These are phyloP conservation scores for Phytopythium sindhum DNA, from an alignment of 352 stramenopile genomes.

Conservation along the genomic window DNA sequence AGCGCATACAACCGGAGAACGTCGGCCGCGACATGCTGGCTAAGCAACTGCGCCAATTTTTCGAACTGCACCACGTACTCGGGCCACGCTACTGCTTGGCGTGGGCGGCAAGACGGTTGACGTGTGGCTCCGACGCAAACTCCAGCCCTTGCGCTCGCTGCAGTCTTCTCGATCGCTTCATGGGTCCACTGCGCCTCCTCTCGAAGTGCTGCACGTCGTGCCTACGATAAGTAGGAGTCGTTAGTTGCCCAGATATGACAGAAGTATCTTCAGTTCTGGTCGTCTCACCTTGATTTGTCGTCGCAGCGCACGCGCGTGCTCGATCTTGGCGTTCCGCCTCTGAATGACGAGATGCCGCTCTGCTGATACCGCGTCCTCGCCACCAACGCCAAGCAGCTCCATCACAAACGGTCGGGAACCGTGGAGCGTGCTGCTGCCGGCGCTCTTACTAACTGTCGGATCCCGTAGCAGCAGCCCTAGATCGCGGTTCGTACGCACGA, in stretches of 20 bases:
- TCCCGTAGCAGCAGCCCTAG: not conserved
- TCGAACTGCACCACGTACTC: slow-evolving; percentile 24
- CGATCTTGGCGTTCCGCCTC: not conserved
- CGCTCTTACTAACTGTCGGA: slow-evolving; percentile 5
- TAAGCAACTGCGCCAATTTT: slow-evolving; percentile 24
- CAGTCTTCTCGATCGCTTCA: not conserved
- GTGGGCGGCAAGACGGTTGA: not conserved
- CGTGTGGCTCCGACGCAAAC: not conserved
- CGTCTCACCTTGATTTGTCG: not conserved
- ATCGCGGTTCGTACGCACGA: slow-evolving; percentile 27
- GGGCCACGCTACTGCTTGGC: not conserved
- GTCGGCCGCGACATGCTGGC: slow-evolving; percentile 23
- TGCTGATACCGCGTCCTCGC: not conserved
- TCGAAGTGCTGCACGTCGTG: not conserved
- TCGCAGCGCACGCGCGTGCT: not conserved
- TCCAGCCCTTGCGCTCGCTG: not conserved
- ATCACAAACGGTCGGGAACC: slow-evolving; percentile 24
- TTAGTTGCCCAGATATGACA: not conserved
- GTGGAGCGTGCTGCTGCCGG: slow-evolving; percentile 19
- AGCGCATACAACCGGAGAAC: slow-evolving; percentile 44
- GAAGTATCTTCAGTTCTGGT: too few relatives aligned
- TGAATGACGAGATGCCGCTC: not conserved
- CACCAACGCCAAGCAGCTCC: slow-evolving; percentile 12
- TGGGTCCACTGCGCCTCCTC: not conserved
- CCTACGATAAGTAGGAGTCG: not conserved